Percentiles rank a stretch among this genome's conserved stretches.
Conservation (phyloP, 129 eudicot genomes). For the Centaurea solstitialis region DNA sequence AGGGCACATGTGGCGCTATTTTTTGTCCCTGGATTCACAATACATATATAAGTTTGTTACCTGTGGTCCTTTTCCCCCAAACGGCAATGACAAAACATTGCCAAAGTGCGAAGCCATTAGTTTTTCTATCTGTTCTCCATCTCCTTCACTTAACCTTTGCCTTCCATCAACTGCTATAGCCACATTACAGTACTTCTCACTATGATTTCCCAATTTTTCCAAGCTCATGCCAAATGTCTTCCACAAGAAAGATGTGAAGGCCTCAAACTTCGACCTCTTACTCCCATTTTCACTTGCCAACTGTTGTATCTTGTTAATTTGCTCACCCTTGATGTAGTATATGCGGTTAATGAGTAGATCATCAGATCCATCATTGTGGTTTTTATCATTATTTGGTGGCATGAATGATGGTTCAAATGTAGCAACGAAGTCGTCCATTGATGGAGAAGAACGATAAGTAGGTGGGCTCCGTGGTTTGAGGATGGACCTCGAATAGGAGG, state of each 20-base stretch:
- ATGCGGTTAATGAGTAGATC: conserved; percentile 35
- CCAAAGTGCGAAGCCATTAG: conserved; percentile 42
- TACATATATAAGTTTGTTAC: not conserved
- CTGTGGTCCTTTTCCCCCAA: conserved; percentile 28
- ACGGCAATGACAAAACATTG: conserved; percentile 56
- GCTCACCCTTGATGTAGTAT: conserved; percentile 23
- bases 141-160: conserved; percentile 36
- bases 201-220: conserved; percentile 1
- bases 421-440: conserved; percentile 9
- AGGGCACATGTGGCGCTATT: too few relatives aligned
- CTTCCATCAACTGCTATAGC: conserved; percentile 56
- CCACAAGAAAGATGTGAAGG: conserved; percentile 34
- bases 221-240: conserved; percentile 4
- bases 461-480: conserved; percentile 39
- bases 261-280: conserved; percentile 38
- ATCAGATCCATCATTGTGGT: not conserved
- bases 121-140: conserved; percentile 27
- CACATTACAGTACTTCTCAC: conserved; percentile 19
- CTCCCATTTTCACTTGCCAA: conserved; percentile 25
- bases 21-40: too few relatives aligned
- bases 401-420: not conserved
- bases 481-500: conserved; percentile 45
- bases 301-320: conserved; percentile 37
- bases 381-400: not conserved
- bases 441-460: not conserved